phyloP scores from a whole-genome alignment of 1,284 basidiomycete species.

The Erythrobasidium hasegawianum region DNA sequence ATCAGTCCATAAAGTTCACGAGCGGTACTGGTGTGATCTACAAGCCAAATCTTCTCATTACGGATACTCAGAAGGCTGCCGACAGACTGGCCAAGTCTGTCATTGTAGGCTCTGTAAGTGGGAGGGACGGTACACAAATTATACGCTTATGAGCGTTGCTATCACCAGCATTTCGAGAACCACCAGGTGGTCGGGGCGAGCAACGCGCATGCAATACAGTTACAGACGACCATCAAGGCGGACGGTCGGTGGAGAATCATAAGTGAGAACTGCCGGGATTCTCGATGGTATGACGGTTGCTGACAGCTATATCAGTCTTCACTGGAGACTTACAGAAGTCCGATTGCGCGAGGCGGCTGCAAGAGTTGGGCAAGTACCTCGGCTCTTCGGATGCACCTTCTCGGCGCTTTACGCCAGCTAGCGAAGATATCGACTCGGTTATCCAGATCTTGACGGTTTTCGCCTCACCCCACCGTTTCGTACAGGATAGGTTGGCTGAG shows the following conservation, averaged over 20 bases:
- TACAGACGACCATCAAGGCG: constrained; percentile 28
- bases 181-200: constrained; percentile 35
- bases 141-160: too few relatives aligned
- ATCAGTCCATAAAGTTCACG: constrained; percentile 32
- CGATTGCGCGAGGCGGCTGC: constrained; percentile 18
- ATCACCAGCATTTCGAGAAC: constrained; percentile 35
- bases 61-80: not conserved
- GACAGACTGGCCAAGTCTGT: constrained; percentile 1
- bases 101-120: constrained; percentile 17
- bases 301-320: too few relatives aligned
- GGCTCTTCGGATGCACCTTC: constrained; percentile 37
- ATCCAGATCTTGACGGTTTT: constrained; percentile 44
- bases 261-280: not conserved
- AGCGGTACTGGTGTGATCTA: constrained; percentile 37
- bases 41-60: constrained; percentile 26
- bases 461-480: constrained; percentile 35
- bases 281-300: too few relatives aligned
- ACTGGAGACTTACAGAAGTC: constrained; percentile 39
- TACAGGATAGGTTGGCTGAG: constrained; percentile 35
- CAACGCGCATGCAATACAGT: constrained; percentile 36
- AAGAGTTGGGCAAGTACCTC: constrained; percentile 36
- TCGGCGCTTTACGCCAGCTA: constrained; percentile 35
- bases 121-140: too few relatives aligned
- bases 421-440: constrained; percentile 39
- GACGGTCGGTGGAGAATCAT: constrained; percentile 38